Evolutionary conservation across 805 yeast genomes (phyloP).

Genomic region (Hyphopichia homilentoma): DNA sequence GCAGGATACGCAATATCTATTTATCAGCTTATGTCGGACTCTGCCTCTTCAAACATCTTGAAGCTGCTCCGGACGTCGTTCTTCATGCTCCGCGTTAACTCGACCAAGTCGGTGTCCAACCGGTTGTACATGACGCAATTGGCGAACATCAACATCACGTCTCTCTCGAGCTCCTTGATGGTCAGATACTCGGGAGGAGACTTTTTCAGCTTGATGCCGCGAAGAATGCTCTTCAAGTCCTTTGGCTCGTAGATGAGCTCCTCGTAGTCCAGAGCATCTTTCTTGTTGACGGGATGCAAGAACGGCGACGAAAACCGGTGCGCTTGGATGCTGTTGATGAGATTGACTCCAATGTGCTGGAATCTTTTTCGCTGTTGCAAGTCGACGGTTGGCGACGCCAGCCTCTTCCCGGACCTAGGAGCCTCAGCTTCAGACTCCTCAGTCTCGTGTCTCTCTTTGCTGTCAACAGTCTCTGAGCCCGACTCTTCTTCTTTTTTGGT

Average conservation of each 20-base stretch:
- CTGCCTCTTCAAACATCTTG: slow-evolving; percentile 57
- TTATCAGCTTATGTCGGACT: slow-evolving; percentile 21
- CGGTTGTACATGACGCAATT: slow-evolving; percentile 82
- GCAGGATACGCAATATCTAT: too few relatives aligned
- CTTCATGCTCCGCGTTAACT: slow-evolving; percentile 68
- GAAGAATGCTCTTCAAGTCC: slow-evolving; percentile 62
- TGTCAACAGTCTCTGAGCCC: too few relatives aligned
- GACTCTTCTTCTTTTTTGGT: slow-evolving; percentile 5
- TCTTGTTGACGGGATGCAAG: slow-evolving; percentile 60
- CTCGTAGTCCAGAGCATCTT: slow-evolving; percentile 69
- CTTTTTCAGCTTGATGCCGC: slow-evolving; percentile 45
- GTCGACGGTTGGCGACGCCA: slow-evolving; percentile 11
- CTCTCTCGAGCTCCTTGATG: slow-evolving; percentile 61
- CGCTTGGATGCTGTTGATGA: slow-evolving; percentile 62
- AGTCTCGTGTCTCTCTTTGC: slow-evolving; percentile 2
- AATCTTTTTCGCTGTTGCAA: slow-evolving; percentile 46
- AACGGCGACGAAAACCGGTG: slow-evolving; percentile 74
- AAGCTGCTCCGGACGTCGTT: slow-evolving; percentile 56
- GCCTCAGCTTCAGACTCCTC: slow-evolving; percentile 3
- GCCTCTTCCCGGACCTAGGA: slow-evolving; percentile 6
- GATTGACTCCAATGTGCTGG: slow-evolving; percentile 56
- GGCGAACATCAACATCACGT: slow-evolving; percentile 73
- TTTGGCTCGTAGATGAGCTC: slow-evolving; percentile 59
- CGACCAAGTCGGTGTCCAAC: slow-evolving; percentile 56
- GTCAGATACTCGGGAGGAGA: slow-evolving; percentile 43